A percentile compares a stretch with the other conserved stretches of the same genome.
These are phyloP conservation scores for Pythium myriotylum DNA, from an alignment of 352 stramenopile genomes.

Conservation along the genomic window DNA sequence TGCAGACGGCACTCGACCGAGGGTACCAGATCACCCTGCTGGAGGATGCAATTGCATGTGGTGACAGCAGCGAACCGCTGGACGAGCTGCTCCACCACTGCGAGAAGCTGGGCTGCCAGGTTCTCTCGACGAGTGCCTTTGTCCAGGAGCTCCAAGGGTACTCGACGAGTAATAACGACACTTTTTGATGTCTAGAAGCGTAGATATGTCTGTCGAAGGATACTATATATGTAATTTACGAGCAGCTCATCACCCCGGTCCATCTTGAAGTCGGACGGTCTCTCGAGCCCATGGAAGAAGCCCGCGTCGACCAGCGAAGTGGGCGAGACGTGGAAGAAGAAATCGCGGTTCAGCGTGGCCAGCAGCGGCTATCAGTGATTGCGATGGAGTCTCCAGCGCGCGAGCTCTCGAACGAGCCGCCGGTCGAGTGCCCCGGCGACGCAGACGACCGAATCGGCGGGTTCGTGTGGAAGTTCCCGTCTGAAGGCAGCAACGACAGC, in stretches of 20 bases:
- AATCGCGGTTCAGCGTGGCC: not conserved
- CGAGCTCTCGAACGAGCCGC: slow-evolving; percentile 7
- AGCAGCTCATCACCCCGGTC: not conserved
- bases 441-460: slow-evolving; percentile 35
- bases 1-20: slow-evolving; percentile 84
- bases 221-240: not conserved
- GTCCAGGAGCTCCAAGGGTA: slow-evolving; percentile 25
- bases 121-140: slow-evolving; percentile 23
- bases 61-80: slow-evolving; percentile 17
- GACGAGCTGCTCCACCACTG: slow-evolving; percentile 22
- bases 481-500: slow-evolving; percentile 52
- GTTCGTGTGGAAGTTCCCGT: slow-evolving; percentile 71
- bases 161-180: slow-evolving; percentile 8
- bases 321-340: not conserved
- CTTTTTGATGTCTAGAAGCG: not conserved
- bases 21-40: slow-evolving; percentile 88
- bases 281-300: slow-evolving; percentile 1
- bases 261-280: slow-evolving; percentile 20
- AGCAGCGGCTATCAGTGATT: not conserved
- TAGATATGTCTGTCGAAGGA: not conserved
- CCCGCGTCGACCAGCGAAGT: slow-evolving; percentile 5
- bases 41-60: slow-evolving; percentile 60
- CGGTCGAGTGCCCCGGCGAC: slow-evolving; percentile 1
- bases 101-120: slow-evolving; percentile 26
- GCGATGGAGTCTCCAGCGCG: not conserved